Evolutionary conservation across 306 rosid species (phyloP).

Genomic region (Dryas octopetala): DNA sequence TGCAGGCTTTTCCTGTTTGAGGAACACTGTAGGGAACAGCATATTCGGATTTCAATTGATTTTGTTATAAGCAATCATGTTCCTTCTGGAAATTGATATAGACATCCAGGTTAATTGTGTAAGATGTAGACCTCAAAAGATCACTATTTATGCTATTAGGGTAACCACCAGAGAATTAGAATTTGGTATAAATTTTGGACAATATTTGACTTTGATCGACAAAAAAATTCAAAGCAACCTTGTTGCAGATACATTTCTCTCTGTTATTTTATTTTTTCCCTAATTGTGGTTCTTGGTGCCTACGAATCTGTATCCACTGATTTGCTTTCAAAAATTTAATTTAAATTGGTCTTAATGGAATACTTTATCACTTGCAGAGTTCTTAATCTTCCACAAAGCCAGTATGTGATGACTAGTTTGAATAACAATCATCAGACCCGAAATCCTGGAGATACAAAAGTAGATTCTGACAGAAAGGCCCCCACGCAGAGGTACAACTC

Average conservation of each 20-base stretch:
- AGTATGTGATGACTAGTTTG: slow-evolving; percentile 44
- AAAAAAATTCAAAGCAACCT: background rate
- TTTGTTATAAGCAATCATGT: no score
- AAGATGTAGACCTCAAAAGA: no score
- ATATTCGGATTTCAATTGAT: no score
- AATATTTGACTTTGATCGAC: background rate
- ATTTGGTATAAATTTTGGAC: background rate
- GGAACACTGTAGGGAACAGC: no score
- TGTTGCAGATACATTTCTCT: no score
- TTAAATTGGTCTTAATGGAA: slow-evolving; percentile 17
- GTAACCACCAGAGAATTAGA: no score
- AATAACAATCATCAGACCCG: slow-evolving; percentile 35
- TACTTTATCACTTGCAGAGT: slow-evolving; percentile 45
- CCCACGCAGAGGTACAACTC: slow-evolving; percentile 57
- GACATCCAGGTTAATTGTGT: no score
- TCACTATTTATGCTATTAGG: no score
- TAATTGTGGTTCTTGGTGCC: background rate
- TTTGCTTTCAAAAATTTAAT: slow-evolving; percentile 17
- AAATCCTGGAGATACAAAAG: slow-evolving; percentile 31
- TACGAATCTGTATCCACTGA: background rate
- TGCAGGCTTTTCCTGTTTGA: no score
- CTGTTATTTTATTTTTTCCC: no score
- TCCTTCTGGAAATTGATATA: no score
- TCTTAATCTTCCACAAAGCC: slow-evolving; percentile 72
- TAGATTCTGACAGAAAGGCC: slow-evolving; percentile 39